phyloP scores from a whole-genome alignment of 2,329 filamentous ascomycete genomes.

The Lasiodiplodia hormozganensis region DNA sequence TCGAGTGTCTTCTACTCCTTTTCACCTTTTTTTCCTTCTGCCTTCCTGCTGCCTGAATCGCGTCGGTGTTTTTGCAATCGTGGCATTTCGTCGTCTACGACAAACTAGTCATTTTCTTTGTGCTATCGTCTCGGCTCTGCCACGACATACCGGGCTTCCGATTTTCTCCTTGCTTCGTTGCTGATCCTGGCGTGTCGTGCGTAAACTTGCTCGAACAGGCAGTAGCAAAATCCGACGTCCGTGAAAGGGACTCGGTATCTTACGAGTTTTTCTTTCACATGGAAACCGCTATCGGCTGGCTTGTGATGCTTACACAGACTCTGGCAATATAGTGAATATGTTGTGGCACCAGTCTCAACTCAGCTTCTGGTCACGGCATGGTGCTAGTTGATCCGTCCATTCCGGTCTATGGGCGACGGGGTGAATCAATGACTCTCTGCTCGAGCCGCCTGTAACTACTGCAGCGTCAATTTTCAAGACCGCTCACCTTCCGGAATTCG shows the following conservation, averaged over 20 bases:
- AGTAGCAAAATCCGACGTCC: not conserved
- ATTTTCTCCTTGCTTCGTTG: too few relatives aligned
- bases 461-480: not conserved
- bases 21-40: not conserved
- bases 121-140: not conserved
- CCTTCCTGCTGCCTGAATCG: not conserved
- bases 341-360: slow-evolving; percentile 16
- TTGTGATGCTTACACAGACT: not conserved
- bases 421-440: not conserved
- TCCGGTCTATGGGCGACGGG: not conserved
- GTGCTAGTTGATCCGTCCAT: not conserved
- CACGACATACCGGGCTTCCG: too few relatives aligned
- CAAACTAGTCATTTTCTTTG: not conserved
- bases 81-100: not conserved
- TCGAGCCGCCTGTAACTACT: not conserved
- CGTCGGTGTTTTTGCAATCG: not conserved
- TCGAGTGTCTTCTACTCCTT: not conserved
- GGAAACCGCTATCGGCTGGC: slow-evolving; percentile 1
- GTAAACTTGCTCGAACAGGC: not conserved
- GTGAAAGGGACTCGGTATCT: not conserved
- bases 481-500: slow-evolving; percentile 11
- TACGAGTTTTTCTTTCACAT: slow-evolving; percentile 8
- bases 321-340: slow-evolving; percentile 8
- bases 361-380: slow-evolving; percentile 18
- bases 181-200: not conserved